Percentiles rank a stretch among this genome's conserved stretches.
These are phyloP conservation scores for Colletotrichum lindemuthianum DNA, from an alignment of 2,329 filamentous ascomycete genomes.

Conservation along the genomic window DNA sequence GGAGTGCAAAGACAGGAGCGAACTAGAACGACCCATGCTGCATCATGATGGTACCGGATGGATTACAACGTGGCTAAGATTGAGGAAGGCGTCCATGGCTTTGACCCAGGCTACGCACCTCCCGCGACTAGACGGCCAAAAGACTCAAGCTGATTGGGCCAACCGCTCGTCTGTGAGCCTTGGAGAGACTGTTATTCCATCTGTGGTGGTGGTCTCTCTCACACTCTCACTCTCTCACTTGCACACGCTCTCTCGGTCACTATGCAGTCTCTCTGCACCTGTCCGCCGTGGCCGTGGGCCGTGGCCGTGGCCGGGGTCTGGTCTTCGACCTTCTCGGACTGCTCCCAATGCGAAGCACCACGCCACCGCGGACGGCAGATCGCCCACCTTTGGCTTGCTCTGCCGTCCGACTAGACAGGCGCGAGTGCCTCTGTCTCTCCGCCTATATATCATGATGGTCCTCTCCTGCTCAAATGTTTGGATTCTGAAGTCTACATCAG, in stretches of 20 bases:
- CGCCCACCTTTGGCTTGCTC: conserved; percentile 24
- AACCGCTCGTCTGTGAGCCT: conserved; percentile 29
- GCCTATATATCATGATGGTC: conserved; percentile 36
- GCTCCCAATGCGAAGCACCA: conserved; percentile 30
- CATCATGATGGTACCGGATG: conserved; percentile 28
- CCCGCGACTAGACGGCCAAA: conserved; percentile 25
- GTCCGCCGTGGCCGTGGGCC: conserved; percentile 16
- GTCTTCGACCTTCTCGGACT: conserved; percentile 23
- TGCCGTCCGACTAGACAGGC: conserved; percentile 13
- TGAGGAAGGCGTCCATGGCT: conserved; percentile 22
- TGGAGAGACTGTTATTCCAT: conserved; percentile 22
- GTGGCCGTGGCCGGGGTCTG: not conserved
- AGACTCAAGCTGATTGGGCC: conserved; percentile 21
- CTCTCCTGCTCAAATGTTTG: conserved; percentile 1
- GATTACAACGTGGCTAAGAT: conserved; percentile 34
- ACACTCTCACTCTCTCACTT: too few species aligned
- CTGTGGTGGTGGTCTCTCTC: conserved; percentile 8
- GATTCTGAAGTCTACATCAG: conserved; percentile 20
- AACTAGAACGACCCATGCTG: conserved; percentile 24
- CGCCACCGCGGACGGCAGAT: conserved; percentile 32
- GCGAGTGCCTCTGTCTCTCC: conserved; percentile 26
- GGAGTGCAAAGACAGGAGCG: conserved; percentile 30
- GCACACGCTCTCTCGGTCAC: too few species aligned
- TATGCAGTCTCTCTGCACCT: conserved; percentile 1
- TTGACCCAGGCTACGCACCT: conserved; percentile 32